Evolutionary conservation across 1,284 basidiomycete species (phyloP), one percentile per base, ranked within the genome.

Genomic region (Ceratobasidium sp.): DNA sequence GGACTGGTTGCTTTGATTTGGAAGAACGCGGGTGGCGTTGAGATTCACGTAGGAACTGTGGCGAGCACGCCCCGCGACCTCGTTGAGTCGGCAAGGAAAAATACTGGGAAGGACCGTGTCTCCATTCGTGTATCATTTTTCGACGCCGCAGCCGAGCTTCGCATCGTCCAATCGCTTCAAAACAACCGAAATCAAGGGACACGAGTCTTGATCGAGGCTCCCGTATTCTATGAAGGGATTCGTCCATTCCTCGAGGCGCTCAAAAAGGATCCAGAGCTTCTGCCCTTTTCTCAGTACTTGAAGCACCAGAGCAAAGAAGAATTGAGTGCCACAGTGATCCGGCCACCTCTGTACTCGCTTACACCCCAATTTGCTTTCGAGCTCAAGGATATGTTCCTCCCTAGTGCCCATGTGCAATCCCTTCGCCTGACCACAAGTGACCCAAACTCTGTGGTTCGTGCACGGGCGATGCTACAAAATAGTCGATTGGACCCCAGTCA

Each of bases 401-500:
- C 35, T 0, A 49, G 60, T 0, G 10, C 35, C 0, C 72, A 69
- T 3, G 75, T 73, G 0, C 73, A 73, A 27, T 20, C 77, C 8
- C 68, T 82, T n/a, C 73, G 69, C 42, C 73, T 85, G 34, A 70
- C 76, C 68, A 78, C 79, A 0, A 74, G 72, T 0, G 78, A 83
- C 70, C 75, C 76, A 1, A 70, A 69, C 3, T 84, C 84, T 0
- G 70, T 85, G 20, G 77, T 75, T 4, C 68, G 62, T 38, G 85
- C 83, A 0, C 78, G 84, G 12, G 73, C 75, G 1, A 76, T 77
- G 20, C 75, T 91, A 40, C 78, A 15, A 20, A 74, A 74, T 50
- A 90, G 87, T 75, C 78, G 81, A 1, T 79, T 91, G 38, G 89
- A 91, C 74, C 77, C 80, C 0, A 88, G 86, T 76, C 90, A 92